Evolutionary conservation across 1,284 basidiomycete species (phyloP).

Genomic region (Sutorius eximius): DNA sequence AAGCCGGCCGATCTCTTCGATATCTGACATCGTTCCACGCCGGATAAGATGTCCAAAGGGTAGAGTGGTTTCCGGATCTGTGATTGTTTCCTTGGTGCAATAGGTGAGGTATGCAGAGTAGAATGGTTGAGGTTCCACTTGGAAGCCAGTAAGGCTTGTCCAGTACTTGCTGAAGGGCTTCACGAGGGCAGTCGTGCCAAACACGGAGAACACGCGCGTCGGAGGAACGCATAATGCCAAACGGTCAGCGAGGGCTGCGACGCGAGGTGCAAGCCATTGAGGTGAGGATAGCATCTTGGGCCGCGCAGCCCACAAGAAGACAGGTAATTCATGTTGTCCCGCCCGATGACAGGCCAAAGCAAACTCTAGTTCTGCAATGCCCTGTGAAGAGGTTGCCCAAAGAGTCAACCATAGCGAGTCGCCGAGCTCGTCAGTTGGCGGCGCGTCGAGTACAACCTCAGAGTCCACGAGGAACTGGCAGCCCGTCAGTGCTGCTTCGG

Average conservation of each 20-base stretch:
- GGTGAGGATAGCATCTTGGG: slow-evolving; percentile 28
- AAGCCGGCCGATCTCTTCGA: slow-evolving; percentile 46
- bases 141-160: slow-evolving; percentile 51
- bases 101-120: slow-evolving; percentile 62
- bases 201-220: slow-evolving; percentile 66
- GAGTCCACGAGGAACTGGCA: slow-evolving; percentile 39
- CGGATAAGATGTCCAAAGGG: slow-evolving; percentile 38
- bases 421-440: slow-evolving; percentile 10
- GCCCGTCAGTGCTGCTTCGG: slow-evolving; percentile 39
- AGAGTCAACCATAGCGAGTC: slow-evolving; percentile 51
- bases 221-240: slow-evolving; percentile 41
- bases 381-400: slow-evolving; percentile 42
- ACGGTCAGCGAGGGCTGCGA: slow-evolving; percentile 38
- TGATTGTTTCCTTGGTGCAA: slow-evolving; percentile 49
- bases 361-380: slow-evolving; percentile 40
- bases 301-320: slow-evolving; percentile 51
- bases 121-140: slow-evolving; percentile 47
- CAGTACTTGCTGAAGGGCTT: slow-evolving; percentile 51
- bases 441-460: slow-evolving; percentile 28
- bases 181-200: slow-evolving; percentile 53
- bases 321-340: slow-evolving; percentile 47
- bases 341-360: slow-evolving; percentile 49
- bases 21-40: slow-evolving; percentile 45
- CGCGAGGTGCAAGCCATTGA: slow-evolving; percentile 39
- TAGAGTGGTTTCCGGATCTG: slow-evolving; percentile 31